Conservation (phyloP, 1,284 basidiomycete species). For the Mycena sp. region DNA sequence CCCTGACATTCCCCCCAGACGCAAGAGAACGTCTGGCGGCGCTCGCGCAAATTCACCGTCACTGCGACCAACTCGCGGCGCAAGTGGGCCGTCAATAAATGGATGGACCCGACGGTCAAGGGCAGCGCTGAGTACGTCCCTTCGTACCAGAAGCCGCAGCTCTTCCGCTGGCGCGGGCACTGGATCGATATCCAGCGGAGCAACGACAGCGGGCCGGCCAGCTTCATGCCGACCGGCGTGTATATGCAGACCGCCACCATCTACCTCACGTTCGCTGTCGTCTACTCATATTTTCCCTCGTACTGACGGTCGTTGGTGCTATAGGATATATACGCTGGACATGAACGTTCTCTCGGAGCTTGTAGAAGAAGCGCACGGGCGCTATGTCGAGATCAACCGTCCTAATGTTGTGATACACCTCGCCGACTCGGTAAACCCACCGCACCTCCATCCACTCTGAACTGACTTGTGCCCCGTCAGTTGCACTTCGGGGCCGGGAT, state of each 20-base stretch:
- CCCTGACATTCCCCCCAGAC: constrained; percentile 6
- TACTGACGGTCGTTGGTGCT: background rate
- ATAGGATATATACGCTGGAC: constrained; percentile 58
- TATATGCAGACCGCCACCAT: constrained; percentile 10
- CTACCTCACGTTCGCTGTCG: constrained; percentile 21
- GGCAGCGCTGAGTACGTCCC: constrained; percentile 49
- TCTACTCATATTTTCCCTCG: too few species aligned
- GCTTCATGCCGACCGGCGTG: too few species aligned
- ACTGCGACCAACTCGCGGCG: constrained; percentile 25
- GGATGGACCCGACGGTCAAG: constrained; percentile 8
- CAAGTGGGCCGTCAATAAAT: constrained; percentile 25
- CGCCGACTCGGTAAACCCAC: constrained; percentile 24
- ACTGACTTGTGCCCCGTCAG: background rate
- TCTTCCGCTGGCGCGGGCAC: constrained; percentile 60
- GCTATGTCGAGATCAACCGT: constrained; percentile 53
- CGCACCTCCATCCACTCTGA: background rate
- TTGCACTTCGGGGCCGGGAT: constrained; percentile 39
- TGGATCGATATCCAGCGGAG: constrained; percentile 53
- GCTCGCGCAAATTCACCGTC: constrained; percentile 25
- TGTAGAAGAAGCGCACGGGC: constrained; percentile 54
- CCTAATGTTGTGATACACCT: constrained; percentile 57
- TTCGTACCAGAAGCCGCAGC: constrained; percentile 52
- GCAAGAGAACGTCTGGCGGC: constrained; percentile 22
- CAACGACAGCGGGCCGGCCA: constrained; percentile 19
- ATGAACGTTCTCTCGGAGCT: constrained; percentile 53